phyloP scores from a whole-genome alignment of 192 early-diverging fungal species.

The Coemansia sp. region DNA sequence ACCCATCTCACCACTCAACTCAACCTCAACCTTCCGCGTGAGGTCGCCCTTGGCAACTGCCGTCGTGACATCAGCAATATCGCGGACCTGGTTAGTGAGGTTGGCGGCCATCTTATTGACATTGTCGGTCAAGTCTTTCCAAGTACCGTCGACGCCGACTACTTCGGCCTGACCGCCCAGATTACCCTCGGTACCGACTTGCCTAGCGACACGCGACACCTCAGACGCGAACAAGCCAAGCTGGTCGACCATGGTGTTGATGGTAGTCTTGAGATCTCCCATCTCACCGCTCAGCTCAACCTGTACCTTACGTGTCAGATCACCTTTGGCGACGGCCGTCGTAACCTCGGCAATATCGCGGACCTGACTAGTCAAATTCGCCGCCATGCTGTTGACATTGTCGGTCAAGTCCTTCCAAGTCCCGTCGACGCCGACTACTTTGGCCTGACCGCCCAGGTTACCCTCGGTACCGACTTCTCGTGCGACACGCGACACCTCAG shows the following conservation, averaged over 20 bases:
- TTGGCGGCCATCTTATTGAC: constrained; percentile 71
- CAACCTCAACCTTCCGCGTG: constrained; percentile 55
- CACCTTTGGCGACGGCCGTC: constrained; percentile 66
- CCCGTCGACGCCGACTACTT: constrained; percentile 62
- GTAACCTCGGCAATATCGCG: constrained; percentile 65
- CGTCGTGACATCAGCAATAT: constrained; percentile 63
- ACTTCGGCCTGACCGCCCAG: constrained; percentile 63
- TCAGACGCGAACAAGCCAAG: constrained; percentile 64
- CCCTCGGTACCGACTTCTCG: constrained; percentile 74
- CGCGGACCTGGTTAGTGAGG: constrained; percentile 64
- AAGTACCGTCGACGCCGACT: constrained; percentile 60
- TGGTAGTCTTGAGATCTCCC: constrained; percentile 62
- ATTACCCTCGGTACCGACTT: constrained; percentile 61
- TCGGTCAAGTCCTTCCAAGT: constrained; percentile 71
- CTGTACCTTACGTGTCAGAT: constrained; percentile 60
- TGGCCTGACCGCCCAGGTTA: constrained; percentile 61
- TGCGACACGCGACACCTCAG: constrained; percentile 75
- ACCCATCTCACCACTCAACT: constrained; percentile 60
- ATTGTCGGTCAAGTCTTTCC: constrained; percentile 66
- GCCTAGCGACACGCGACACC: constrained; percentile 62
- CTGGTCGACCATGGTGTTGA: constrained; percentile 68
- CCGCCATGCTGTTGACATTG: constrained; percentile 73
- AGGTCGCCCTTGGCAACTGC: constrained; percentile 63
- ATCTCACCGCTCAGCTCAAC: constrained; percentile 66
- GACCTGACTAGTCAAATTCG: constrained; percentile 64